Evolutionary conservation across 2,329 filamentous ascomycete genomes (phyloP), one percentile per base, ranked within the genome.

Genomic region (Juglanconis oblonga): DNA sequence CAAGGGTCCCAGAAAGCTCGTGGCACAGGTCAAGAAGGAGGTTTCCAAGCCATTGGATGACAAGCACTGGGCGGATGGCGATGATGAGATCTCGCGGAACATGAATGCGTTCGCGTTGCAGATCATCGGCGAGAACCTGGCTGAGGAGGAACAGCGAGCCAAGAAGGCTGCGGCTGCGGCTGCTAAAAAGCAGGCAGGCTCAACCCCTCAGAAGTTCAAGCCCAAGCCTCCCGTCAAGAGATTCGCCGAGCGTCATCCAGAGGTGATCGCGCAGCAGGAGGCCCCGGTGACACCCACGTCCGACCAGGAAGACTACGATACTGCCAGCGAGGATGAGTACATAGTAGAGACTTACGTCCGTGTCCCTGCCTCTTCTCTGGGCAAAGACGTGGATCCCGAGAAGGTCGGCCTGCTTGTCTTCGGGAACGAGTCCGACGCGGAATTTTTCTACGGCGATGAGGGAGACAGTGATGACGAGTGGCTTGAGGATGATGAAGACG

Each of bases 261-360:
- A 80, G 38, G 65, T 65, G 4, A 66, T 65, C 42, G 58, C 64
- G 40, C 57, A 64, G 24, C 64, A 63, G 35, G 45, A 49, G 51
- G 57, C 58, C 5, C 52, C 58, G 29, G 61, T 49, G 14, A 52
- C 63, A 7, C 61, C 50, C 11, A 40, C 54, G 7, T 56, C 61
- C 13, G 62, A 57, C 10, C 49, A 62, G 48, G 50, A 50, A 8
- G 48, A 38, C 24, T 71, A 74, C 40, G 66, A 64, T 13, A 76
- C 75, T 40, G 70, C 71, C 53, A 69, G 70, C 59, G 82, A 83
- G 17, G 78, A 79, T 3, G 84, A 87, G 55, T 88, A 87, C 73
- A 77, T 88, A 33, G 81, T 86, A 48, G 86, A 88, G 62, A 87
- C 85, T 45, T 88, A 88, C 66, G 77, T 87, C 55, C 84, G 86